phyloP scores from a whole-genome alignment of 208 protist genomes.

The Acanthamoeba polyphaga region DNA sequence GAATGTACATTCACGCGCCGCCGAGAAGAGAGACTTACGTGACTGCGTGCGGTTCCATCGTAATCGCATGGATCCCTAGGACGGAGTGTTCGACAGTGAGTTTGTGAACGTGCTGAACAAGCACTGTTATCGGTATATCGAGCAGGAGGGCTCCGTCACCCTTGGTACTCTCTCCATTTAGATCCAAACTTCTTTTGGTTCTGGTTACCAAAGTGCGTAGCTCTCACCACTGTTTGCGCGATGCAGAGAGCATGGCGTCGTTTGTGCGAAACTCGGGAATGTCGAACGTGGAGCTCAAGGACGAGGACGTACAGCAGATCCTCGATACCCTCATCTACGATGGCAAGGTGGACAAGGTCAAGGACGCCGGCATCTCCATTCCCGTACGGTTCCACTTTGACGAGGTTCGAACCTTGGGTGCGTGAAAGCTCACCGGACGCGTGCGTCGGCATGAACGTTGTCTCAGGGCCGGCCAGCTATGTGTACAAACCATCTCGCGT shows the following conservation, averaged over 20 bases:
- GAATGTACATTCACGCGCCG: neutral
- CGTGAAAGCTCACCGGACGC: neutral
- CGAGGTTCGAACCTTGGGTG: too few relatives aligned
- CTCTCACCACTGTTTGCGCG: neutral
- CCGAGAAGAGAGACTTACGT: too few relatives aligned
- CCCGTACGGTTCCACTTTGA: neutral
- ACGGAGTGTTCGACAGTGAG: conserved; percentile 85
- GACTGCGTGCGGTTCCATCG: too few relatives aligned
- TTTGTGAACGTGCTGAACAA: conserved; percentile 78
- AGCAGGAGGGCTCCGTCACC: conserved; percentile 36
- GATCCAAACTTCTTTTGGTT: neutral
- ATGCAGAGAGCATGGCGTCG: conserved; percentile 47
- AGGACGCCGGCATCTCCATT: conserved; percentile 72
- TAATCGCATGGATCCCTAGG: neutral
- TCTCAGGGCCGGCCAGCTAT: neutral
- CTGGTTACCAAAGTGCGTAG: too few relatives aligned
- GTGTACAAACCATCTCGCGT: conserved; percentile 81
- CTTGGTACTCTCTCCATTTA: neutral
- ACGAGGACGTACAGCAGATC: conserved; percentile 83
- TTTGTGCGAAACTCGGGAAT: conserved; percentile 77
- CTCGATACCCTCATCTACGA: conserved; percentile 89
- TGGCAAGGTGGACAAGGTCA: conserved; percentile 84
- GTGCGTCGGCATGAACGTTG: neutral
- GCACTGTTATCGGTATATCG: neutral
- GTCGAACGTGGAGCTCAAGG: conserved; percentile 76